Conservation (phyloP, 2,329 filamentous ascomycete genomes). For the Macrophomina tecta region DNA sequence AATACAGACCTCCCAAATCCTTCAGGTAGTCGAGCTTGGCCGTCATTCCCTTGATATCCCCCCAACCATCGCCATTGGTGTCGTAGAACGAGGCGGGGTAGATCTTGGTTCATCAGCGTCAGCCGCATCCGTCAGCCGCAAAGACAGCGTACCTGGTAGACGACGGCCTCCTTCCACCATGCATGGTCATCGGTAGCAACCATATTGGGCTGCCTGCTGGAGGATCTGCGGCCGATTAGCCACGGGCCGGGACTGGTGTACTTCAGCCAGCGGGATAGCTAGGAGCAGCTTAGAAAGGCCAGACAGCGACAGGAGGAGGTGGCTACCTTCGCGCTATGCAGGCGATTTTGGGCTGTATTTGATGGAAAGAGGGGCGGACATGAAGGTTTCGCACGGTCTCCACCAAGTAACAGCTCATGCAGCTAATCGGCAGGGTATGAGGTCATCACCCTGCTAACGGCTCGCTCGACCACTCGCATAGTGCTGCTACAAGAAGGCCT, state of each 20-base stretch:
- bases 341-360: background rate
- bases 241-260: background rate
- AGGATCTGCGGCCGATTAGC: background rate
- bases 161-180: slow-evolving; percentile 55
- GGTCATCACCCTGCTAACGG: slow-evolving; percentile 8
- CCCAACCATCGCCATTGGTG: slow-evolving; percentile 64
- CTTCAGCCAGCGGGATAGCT: background rate
- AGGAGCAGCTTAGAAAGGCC: background rate
- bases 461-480: background rate
- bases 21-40: slow-evolving; percentile 68
- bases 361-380: background rate
- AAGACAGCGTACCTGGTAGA: slow-evolving; percentile 40
- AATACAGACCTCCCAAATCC: slow-evolving; percentile 26
- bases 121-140: no score
- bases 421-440: slow-evolving; percentile 21
- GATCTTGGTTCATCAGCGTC: slow-evolving; percentile 38
- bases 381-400: slow-evolving; percentile 7
- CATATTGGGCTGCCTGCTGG: background rate
- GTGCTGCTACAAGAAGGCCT: background rate
- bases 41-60: slow-evolving; percentile 68
- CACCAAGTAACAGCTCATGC: slow-evolving; percentile 23
- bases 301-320: background rate
- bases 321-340: background rate
- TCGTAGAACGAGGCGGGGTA: slow-evolving; percentile 57
- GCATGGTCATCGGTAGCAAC: slow-evolving; percentile 3